These are phyloP conservation scores for Aspergillus hortae DNA, from an alignment of 2,329 filamentous ascomycete species.

Conservation along the genomic window DNA sequence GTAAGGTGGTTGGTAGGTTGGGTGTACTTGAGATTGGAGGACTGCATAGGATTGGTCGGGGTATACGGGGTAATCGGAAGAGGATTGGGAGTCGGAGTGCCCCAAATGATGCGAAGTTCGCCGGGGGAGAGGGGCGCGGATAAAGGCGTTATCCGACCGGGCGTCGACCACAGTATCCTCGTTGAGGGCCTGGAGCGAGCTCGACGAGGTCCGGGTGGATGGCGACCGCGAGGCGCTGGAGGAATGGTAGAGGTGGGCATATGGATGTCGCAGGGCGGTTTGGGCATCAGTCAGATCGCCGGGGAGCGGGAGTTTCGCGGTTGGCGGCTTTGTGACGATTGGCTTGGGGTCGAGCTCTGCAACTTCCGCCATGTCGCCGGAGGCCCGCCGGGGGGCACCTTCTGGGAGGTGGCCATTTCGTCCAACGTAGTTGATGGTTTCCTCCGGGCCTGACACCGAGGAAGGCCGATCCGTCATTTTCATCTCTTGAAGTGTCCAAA, in stretches of 20 bases:
- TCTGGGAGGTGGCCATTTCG: constrained; percentile 22
- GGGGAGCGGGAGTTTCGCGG: constrained; percentile 24
- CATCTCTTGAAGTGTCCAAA: constrained; percentile 20
- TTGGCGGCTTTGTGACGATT: constrained; percentile 20
- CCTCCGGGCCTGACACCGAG: constrained; percentile 29
- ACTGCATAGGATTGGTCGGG: constrained; percentile 48
- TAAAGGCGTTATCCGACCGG: constrained; percentile 28
- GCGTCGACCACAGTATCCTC: constrained; percentile 35
- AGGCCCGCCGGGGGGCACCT: constrained; percentile 16
- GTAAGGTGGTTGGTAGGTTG: constrained; percentile 36
- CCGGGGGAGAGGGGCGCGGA: constrained; percentile 22
- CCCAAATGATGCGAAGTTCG: constrained; percentile 25
- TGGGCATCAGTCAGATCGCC: constrained; percentile 28
- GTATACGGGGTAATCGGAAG: constrained; percentile 41
- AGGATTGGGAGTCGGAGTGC: constrained; percentile 21
- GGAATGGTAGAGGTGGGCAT: constrained; percentile 32
- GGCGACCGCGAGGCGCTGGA: constrained; percentile 32
- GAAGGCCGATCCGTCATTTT: constrained; percentile 32
- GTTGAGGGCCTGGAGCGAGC: constrained; percentile 40
- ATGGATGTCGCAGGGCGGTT: constrained; percentile 29
- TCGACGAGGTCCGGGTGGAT: constrained; percentile 41
- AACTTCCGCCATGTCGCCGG: constrained; percentile 21
- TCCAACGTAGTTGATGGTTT: constrained; percentile 21
- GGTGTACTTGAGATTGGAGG: constrained; percentile 42
- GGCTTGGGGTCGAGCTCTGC: constrained; percentile 14